Conservation (phyloP, 352 stramenopile genomes). For the Phytophthora tubulina region DNA sequence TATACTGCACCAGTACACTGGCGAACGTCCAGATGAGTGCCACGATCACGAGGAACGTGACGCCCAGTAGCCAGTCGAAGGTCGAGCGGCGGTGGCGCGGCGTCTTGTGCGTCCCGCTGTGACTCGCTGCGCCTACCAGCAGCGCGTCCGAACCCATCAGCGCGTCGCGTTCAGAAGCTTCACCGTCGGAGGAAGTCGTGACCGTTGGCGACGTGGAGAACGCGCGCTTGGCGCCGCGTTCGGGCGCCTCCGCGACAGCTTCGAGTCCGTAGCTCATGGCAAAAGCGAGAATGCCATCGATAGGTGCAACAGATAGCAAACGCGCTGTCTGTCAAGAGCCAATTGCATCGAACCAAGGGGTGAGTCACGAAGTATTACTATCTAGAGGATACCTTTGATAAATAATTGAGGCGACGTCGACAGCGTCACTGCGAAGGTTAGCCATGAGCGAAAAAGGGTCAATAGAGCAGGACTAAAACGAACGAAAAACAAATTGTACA, state of each 20-base stretch:
- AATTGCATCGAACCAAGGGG: constrained; percentile 9
- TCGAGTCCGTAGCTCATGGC: constrained; percentile 32
- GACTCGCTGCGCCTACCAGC: constrained; percentile 28
- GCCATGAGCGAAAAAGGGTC: constrained; percentile 2
- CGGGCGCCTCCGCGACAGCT: not conserved
- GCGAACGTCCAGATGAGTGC: constrained; percentile 88
- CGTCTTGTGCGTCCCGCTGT: constrained; percentile 20
- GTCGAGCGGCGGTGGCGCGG: constrained; percentile 33
- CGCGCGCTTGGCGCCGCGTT: constrained; percentile 19
- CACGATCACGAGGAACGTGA: constrained; percentile 78
- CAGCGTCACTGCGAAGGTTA: not conserved
- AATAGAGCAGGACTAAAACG: not conserved
- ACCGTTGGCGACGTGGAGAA: constrained; percentile 32
- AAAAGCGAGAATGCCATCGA: constrained; percentile 20
- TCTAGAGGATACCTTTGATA: not conserved
- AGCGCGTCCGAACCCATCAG: constrained; percentile 34
- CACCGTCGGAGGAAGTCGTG: constrained; percentile 34
- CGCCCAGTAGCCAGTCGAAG: constrained; percentile 76
- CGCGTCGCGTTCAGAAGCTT: constrained; percentile 35
- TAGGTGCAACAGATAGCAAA: not conserved
- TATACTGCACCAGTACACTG: constrained; percentile 90
- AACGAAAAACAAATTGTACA: not conserved
- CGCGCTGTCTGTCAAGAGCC: not conserved
- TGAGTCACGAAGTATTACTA: constrained; percentile 5
- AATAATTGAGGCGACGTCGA: not conserved